Base-by-base conservation (phyloP, 306 rosid genomes). In the Gastrolobium bilobum region DNA sequence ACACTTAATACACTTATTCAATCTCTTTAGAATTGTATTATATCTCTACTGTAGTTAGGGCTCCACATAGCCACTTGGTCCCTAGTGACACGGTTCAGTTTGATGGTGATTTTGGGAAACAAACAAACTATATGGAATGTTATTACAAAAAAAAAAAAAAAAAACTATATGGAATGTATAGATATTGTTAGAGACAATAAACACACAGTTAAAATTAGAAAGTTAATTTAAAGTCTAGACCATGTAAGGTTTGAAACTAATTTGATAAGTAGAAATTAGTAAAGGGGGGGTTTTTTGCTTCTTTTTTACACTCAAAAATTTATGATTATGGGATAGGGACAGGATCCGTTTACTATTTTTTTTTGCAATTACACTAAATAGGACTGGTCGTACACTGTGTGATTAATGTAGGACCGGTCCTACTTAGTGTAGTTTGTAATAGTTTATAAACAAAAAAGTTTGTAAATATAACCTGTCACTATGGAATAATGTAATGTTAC, bases 201-300 rank as follows among this genome's bases (percentile, higher is more conserved):
- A 29, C 31, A 20, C 11, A 69, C 20, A 30, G 62, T 44, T 33
- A 52, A 61, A 63, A 35, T 39, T 5, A 78, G 65, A 39, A 33
- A 39, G 78, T 71, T 66, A 60, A 26, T 37, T 26, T 57, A 44
- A 77, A 44, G 83, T 50, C 7, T 70, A 50, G 75, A 68, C 59
- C 43, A 48, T 37, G 77, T 30, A 71, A 79, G 30, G 6, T 2
- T 3, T 52, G 60, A 50, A 51, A 68, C 76, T 47, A 73, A 30
- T 53, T 54, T 70, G 76, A 8, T 20, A 76, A 58, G 14, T 71
- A 6, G 29, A 11, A 61, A 39, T 46, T 75, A 43, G 10, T 47
- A 26, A 44, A 68, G 2, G 2, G 59, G n/a, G 53, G 6, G 39
- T 10, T 31, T 14, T 68, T 50, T 68, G 78, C 81, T 73, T 65